A percentile compares a stretch with the other conserved stretches of the same genome.
phyloP scores from a whole-genome alignment of 352 stramenopile genomes.

The Globisporangium cystogenes region DNA sequence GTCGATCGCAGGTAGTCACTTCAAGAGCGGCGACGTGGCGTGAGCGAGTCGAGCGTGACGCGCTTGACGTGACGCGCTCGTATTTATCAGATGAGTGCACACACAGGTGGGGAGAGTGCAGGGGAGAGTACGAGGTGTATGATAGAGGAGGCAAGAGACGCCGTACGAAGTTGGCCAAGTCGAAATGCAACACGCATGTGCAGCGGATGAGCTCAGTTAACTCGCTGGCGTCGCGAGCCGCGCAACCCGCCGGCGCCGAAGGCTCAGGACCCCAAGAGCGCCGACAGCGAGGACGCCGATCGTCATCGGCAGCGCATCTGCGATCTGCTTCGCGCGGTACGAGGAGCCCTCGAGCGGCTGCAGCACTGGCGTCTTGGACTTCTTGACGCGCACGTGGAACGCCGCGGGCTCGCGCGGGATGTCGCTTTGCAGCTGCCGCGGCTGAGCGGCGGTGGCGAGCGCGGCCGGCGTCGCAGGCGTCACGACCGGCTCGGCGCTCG shows the following conservation, averaged over 20 bases:
- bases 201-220: background rate
- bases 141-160: no score
- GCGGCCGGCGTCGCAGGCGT: background rate
- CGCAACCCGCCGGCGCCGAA: background rate
- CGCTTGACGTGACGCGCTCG: no score
- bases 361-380: background rate
- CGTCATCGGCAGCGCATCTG: background rate
- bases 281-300: background rate
- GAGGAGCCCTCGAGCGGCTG: background rate
- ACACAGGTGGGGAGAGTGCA: background rate
- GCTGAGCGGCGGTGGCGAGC: background rate
- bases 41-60: background rate
- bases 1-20: no score
- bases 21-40: background rate
- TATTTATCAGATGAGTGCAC: no score
- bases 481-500: background rate
- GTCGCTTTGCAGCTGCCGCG: background rate
- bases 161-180: background rate
- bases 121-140: background rate
- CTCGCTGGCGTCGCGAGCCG: background rate
- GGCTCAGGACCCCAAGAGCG: background rate
- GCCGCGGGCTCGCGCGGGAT: background rate
- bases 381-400: slow-evolving; percentile 1
- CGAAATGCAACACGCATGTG: background rate
- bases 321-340: background rate